Evolutionary conservation across 495 filamentous ascomycete genomes (phyloP), one percentile per base, ranked within the genome.

Genomic region (Elasticomyces elasticus): DNA sequence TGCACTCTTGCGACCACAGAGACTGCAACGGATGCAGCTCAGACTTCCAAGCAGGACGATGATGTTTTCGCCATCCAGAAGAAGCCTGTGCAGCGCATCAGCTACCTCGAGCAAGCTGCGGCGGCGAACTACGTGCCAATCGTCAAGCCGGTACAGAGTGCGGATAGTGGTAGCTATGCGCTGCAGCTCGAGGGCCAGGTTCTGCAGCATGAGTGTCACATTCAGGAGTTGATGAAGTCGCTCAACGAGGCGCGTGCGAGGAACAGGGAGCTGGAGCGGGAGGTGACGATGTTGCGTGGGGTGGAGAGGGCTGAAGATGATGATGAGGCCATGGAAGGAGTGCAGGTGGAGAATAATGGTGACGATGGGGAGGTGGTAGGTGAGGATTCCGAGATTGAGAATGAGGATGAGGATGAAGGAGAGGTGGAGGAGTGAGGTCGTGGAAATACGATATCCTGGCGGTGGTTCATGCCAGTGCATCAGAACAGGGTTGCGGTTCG

Each of bases 151-250:
- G n/a, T 37, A 37, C 31, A 33, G 40, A 22, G 40, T 19, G 20
- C 20, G 15, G 45, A 49, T 25, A 49, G 25, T 27, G 25, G 45
- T 13, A 49, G 45, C 27, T 49, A 49, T 30, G 25, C 45, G 19
- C 4, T 25, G 24, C 25, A 49, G 24, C 27, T 49, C n/a, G 45
- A 49, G 45, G 25, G 33, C 2, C 45, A 49, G 27, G 17, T 49
- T 25, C 17, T 24, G 4, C 3, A 31, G 22, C 25, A 24, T 10
- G 11, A 49, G 9, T 9, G 17, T 17, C 24, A 30, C 25, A 49
- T 49, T 30, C 25, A 28, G n/a, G 25, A 6, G 9, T 27, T 49
- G 11, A 49, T 27, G 2, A 19, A 5, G 2, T 20, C 23, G 4
- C 25, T 17, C 19, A 25, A 10, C 25, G 45, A 9, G 7, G 45